phyloP scores from a whole-genome alignment of 768 basidiomycete species.

The Tulasnella sp. region DNA sequence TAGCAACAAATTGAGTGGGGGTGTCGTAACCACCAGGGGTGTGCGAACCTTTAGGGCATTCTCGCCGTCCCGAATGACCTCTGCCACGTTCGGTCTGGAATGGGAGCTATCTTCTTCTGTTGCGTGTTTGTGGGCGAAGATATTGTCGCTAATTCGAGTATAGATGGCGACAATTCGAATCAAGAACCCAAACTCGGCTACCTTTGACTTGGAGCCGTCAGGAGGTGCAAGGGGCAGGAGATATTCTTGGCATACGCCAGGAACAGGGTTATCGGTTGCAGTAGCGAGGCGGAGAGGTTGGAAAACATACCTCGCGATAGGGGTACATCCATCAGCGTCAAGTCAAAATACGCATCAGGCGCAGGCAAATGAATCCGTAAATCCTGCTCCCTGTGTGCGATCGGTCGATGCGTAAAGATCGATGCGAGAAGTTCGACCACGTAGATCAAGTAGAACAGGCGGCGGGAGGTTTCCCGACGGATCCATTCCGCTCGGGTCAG shows the following conservation, averaged over 20 bases:
- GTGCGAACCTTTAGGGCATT: constrained; percentile 21
- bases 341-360: constrained; percentile 76
- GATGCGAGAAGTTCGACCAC: constrained; percentile 51
- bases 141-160: constrained; percentile 49
- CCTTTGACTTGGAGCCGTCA: constrained; percentile 49
- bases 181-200: constrained; percentile 73
- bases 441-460: constrained; percentile 76
- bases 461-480: constrained; percentile 55
- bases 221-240: constrained; percentile 53
- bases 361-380: constrained; percentile 60
- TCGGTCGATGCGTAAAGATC: constrained; percentile 36
- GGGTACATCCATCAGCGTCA: constrained; percentile 33
- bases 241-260: constrained; percentile 48
- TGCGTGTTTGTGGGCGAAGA: constrained; percentile 20
- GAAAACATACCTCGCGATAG: constrained; percentile 22
- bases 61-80: constrained; percentile 10
- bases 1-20: neutral
- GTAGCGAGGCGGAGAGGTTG: neutral
- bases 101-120: neutral
- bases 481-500: constrained; percentile 16
- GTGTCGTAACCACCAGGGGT: neutral
- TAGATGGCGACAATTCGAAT: constrained; percentile 66
- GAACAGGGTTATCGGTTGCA: neutral
- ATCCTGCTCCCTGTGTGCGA: constrained; percentile 25
- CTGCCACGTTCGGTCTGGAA: neutral